phyloP scores from a whole-genome alignment of 2,329 filamentous ascomycete genomes.

The Monilinia laxa region DNA sequence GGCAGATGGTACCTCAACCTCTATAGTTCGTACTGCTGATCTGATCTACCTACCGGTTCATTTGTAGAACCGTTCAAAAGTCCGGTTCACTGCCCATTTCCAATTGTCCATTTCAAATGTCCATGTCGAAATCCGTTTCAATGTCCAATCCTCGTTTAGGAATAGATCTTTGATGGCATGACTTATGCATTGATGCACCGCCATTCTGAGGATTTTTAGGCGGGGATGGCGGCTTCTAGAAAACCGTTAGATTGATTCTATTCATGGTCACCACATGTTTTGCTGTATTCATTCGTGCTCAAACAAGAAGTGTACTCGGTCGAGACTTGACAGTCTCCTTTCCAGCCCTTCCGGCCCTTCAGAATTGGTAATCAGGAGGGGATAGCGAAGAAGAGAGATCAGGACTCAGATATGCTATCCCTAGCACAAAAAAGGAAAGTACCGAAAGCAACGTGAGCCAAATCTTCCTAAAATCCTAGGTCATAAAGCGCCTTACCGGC shows the following conservation, averaged over 20 bases:
- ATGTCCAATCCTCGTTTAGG: not conserved
- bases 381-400: not conserved
- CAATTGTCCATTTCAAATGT: not conserved
- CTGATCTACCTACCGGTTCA: no score
- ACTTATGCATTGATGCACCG: constrained; percentile 18
- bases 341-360: not conserved
- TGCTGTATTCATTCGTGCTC: not conserved
- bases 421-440: not conserved
- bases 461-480: not conserved
- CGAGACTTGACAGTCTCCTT: not conserved
- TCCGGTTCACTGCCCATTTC: not conserved
- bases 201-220: constrained; percentile 16
- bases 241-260: constrained; percentile 10
- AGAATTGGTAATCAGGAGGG: not conserved
- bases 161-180: constrained; percentile 11
- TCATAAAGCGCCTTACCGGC: not conserved
- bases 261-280: not conserved
- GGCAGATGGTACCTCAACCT: no score
- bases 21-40: no score
- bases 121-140: no score
- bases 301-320: not conserved
- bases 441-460: not conserved
- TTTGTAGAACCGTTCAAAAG: no score
- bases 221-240: constrained; percentile 18
- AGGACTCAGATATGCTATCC: not conserved